Base-by-base conservation (phyloP, 768 basidiomycete genomes). In the Rhizopogon vesiculosus region DNA sequence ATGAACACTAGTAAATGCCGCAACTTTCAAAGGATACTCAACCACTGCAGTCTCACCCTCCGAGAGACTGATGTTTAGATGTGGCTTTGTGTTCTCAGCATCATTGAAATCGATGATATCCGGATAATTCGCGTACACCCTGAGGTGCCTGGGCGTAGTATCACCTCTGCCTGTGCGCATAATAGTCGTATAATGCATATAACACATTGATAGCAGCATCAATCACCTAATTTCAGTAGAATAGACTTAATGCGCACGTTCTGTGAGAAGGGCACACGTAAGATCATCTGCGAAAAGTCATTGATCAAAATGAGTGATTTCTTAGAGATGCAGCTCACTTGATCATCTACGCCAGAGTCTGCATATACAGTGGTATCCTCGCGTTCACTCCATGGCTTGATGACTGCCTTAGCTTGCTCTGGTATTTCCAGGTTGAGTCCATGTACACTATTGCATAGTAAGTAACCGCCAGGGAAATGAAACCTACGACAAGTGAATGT, bases 351-450 rank as follows among this genome's bases (percentile, higher is more conserved):
- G 33, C 83, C 85, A 0, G 91, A 92, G 18, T 93, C 46, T 35
- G 46, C 46, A 49, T 49, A 49, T 59, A 75, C 77, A 3, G 70
- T 70, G 10, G 80, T 85, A 49, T 86, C 83, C 22, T 93, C 88
- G 44, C 91, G 75, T 61, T 88, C 77, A 54, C 86, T 79, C 91
- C 91, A 93, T 3, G 87, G 83, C 69, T 93, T 93, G 58, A 93
- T 86, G 39, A 91, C 69, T 13, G 74, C 80, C 59, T 82, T 85
- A 1, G 91, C 91, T 61, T 86, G 79, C 66, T 93, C 91, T 25
- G 91, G 91, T n/a, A 90, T 78, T 5, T 80, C 78, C 53, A 93
- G 72, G 65, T 92, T 92, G 63, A 93, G 72, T 41, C 91, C 91
- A 65, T 93, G 78, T 50, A 93, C 87, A 65, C 89, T 92, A 52